phyloP scores from a whole-genome alignment of 495 filamentous ascomycete genomes.

The Penicillium silybi region DNA sequence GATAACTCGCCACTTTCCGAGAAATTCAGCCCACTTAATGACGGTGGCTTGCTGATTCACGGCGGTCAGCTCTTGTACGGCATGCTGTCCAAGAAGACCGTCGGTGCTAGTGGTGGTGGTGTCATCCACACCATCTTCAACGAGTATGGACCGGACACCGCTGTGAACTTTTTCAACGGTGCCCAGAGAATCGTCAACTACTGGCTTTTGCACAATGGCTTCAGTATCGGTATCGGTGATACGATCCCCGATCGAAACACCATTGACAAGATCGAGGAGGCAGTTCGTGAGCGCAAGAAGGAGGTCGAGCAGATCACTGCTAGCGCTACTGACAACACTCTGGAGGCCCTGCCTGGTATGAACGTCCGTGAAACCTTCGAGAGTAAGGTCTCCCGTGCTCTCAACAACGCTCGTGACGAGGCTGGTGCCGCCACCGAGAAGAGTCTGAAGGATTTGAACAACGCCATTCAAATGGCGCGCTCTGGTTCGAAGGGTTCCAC shows the following conservation, averaged over 20 bases:
- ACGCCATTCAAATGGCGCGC: slow-evolving; percentile 89
- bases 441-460: slow-evolving; percentile 91
- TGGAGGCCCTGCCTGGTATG: slow-evolving; percentile 93
- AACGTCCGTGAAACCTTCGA: slow-evolving; percentile 98
- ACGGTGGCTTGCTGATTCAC: slow-evolving; percentile 78
- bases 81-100: slow-evolving; percentile 86
- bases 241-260: slow-evolving; percentile 86
- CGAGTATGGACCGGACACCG: slow-evolving; percentile 77
- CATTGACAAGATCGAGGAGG: slow-evolving; percentile 74
- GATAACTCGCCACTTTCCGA: slow-evolving; percentile 49
- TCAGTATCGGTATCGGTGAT: slow-evolving; percentile 97
- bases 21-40: slow-evolving; percentile 62
- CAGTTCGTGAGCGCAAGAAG: slow-evolving; percentile 72
- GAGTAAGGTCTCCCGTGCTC: slow-evolving; percentile 83
- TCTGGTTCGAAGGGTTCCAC: slow-evolving; percentile 97
- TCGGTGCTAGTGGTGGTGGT: slow-evolving; percentile 81
- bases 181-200: slow-evolving; percentile 90
- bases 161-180: slow-evolving; percentile 93
- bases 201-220: slow-evolving; percentile 97
- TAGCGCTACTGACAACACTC: slow-evolving; percentile 73
- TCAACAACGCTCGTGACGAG: slow-evolving; percentile 94
- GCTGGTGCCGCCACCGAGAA: slow-evolving; percentile 88
- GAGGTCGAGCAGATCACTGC: slow-evolving; percentile 71
- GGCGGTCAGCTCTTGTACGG: slow-evolving; percentile 88
- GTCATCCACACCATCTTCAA: slow-evolving; percentile 97